Evolutionary conservation across 1,284 basidiomycete species (phyloP), one percentile per base, ranked within the genome.

Genomic region (Hemileia vastatrix): DNA sequence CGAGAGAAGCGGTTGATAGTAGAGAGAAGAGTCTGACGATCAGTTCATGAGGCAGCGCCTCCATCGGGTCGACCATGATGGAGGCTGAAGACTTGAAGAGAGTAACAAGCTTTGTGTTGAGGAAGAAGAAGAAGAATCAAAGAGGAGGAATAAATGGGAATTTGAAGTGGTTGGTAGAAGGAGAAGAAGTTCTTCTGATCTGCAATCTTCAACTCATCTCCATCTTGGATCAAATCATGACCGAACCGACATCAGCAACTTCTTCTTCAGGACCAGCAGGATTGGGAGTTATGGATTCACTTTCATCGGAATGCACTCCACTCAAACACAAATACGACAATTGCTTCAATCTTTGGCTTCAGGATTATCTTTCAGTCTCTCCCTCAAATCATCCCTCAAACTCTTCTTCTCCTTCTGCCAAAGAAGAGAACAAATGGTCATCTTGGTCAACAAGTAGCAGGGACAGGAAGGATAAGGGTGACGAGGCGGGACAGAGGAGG

Each of bases 301-400:
- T 94, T 27, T 83, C 86, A 2, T 78, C 83, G 1, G 82, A 86
- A 77, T 96, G 93, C 77, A 95, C 92, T 2, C 86, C 87, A 0
- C 81, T 92, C 61, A 96, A 96, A 76, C 84, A 86, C 66, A 80
- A 83, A 64, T 96, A 95, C 76, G 92, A 96, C 76, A 79, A 86
- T 0, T 96, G 93, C 80, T 96, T 96, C 80, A 94, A 95, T 73
- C 83, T 86, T 5, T 96, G 92, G 93, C 92, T 96, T 72, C 90
- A 92, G 74, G 88, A 88, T 21, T 96, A 95, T 74, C 83, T 96
- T 33, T 66, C 68, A 21, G 66, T 71, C 40, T 40, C 45, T 57
- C 59, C 57, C 51, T 27, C 51, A 50, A 31, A 5, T 31, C 48
- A 64, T 54, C 8, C 59, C 40, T 59, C 65, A 45, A 61, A 54